Percentiles rank a stretch among this genome's conserved stretches.
phyloP scores from a whole-genome alignment of 345 rosid species.

The Populus euphratica region DNA sequence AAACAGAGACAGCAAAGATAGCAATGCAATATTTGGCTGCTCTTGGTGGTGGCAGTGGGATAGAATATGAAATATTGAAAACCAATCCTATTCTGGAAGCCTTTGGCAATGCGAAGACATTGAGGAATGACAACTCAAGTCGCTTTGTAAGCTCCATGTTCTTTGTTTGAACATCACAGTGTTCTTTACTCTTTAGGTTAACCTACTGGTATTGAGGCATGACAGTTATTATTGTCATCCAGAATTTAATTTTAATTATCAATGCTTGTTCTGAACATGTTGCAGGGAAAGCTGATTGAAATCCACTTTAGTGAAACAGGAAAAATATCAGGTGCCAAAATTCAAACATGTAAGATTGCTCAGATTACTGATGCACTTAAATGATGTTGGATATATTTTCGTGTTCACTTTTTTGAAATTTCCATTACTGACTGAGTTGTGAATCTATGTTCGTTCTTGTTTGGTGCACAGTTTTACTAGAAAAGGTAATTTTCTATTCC shows the following conservation, averaged over 20 bases:
- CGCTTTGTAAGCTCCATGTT: slow-evolving; percentile 79
- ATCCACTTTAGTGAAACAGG: slow-evolving; percentile 95
- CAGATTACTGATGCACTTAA: slow-evolving; percentile 6
- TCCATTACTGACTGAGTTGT: slow-evolving; percentile 32
- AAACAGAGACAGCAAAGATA: slow-evolving; percentile 99
- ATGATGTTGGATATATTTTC: slow-evolving; percentile 8
- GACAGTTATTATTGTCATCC: background rate
- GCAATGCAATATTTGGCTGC: slow-evolving; percentile 99
- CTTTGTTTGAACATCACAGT: slow-evolving; percentile 13
- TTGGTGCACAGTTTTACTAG: slow-evolving; percentile 74
- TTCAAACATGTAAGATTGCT: slow-evolving; percentile 86
- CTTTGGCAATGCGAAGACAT: slow-evolving; percentile 96
- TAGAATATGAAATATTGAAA: slow-evolving; percentile 91
- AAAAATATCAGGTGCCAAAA: slow-evolving; percentile 96
- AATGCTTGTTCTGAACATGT: slow-evolving; percentile 29
- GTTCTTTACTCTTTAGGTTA: background rate
- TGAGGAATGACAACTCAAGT: slow-evolving; percentile 95
- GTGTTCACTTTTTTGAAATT: slow-evolving; percentile 9
- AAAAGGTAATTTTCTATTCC: slow-evolving; percentile 63
- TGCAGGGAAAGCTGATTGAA: slow-evolving; percentile 92
- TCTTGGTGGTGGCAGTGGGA: slow-evolving; percentile 99
- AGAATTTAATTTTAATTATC: slow-evolving; percentile 8
- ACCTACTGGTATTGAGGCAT: background rate
- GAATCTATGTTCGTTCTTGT: slow-evolving; percentile 24
- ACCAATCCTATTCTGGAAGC: slow-evolving; percentile 98